phyloP scores from a whole-genome alignment of 2,329 filamentous ascomycete species.

The Cyphellophora europaea region DNA sequence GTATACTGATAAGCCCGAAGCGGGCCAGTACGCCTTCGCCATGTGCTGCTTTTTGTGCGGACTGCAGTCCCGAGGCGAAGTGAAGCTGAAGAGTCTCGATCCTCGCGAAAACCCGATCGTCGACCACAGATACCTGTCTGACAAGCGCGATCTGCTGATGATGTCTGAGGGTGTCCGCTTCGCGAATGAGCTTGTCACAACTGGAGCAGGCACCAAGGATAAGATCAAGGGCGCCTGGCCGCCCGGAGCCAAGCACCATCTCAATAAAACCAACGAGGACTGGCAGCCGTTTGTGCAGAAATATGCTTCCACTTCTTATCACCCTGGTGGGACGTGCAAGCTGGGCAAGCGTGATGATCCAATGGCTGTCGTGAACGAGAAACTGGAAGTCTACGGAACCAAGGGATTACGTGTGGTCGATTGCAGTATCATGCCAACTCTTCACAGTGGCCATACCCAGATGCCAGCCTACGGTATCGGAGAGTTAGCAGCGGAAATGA shows the following conservation, averaged over 20 bases:
- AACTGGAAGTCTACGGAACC: slow-evolving; percentile 44
- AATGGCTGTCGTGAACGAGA: slow-evolving; percentile 44
- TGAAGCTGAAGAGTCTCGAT: slow-evolving; percentile 41
- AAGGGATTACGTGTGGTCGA: slow-evolving; percentile 46
- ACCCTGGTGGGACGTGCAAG: slow-evolving; percentile 48
- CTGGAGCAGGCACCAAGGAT: slow-evolving; percentile 48
- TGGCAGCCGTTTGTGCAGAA: slow-evolving; percentile 50
- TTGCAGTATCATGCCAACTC: slow-evolving; percentile 42
- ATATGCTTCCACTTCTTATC: slow-evolving; percentile 53
- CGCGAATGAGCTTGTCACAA: slow-evolving; percentile 51
- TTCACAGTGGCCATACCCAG: slow-evolving; percentile 45
- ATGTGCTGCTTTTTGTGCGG: slow-evolving; percentile 51
- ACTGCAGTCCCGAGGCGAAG: slow-evolving; percentile 47
- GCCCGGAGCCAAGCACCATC: slow-evolving; percentile 40
- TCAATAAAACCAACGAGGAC: slow-evolving; percentile 44
- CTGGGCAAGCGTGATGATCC: slow-evolving; percentile 43
- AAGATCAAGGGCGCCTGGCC: slow-evolving; percentile 55
- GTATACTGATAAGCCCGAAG: slow-evolving; percentile 9
- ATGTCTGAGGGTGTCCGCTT: slow-evolving; percentile 49
- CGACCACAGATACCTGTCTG: slow-evolving; percentile 48
- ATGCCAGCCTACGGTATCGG: slow-evolving; percentile 48
- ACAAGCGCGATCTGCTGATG: slow-evolving; percentile 50
- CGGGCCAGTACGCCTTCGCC: slow-evolving; percentile 48
- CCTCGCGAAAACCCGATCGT: slow-evolving; percentile 45
- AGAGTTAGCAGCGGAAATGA: slow-evolving; percentile 44